Base-by-base conservation (phyloP, 257 asterid species). In the Nicotiana paniculata region DNA sequence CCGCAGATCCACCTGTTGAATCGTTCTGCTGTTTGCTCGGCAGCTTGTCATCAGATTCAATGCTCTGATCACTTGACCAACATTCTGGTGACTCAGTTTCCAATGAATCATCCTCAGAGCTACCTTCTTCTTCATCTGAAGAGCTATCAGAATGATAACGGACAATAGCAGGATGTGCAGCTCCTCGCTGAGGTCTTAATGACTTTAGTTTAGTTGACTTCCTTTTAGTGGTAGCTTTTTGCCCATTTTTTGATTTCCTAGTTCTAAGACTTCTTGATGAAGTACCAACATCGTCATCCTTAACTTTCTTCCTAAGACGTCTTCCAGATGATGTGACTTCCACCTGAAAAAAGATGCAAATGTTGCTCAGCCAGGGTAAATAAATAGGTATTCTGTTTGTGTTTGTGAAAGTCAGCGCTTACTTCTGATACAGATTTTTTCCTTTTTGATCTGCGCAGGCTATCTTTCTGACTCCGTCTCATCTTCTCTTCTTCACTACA, bases 111-210 rank as follows among this genome's bases (percentile, higher is more conserved):
- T 85, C 82, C 77, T 83, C 90, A 51, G 90, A 89, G 80, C 69
- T 85, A 79, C 89, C 91, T 77, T 88, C 91, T 69, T 93, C 97
- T 83, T 86, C 96, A 66, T 90, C 93, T 55, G 92, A 88, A 80
- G 97, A 93, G 77, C 85, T 80, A 89, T 91, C 97, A 26, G 88
- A 79, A 67, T 85, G 80, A 82, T 88, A 90, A 67, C 89, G 85
- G 62, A 90, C 92, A 79, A 74, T 81, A n/a, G 95, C 97, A 87
- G 88, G 89, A 51, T 90, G 94, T 64, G 92, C 93, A 11, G 96
- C 95, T 85, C 86, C 86, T 83, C 98, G 90, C 83, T 90, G 97
- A 82, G 98, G 90, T 89, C 98, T 91, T 77, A 65, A 85, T 83
- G 92, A 77, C 89, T 90, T 94, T 48, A 87, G 82, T 84, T 85